Percentiles rank a stretch among this genome's conserved stretches.
Conservation (phyloP, 345 rosid species). For the Eucalyptus polyanthemos region DNA sequence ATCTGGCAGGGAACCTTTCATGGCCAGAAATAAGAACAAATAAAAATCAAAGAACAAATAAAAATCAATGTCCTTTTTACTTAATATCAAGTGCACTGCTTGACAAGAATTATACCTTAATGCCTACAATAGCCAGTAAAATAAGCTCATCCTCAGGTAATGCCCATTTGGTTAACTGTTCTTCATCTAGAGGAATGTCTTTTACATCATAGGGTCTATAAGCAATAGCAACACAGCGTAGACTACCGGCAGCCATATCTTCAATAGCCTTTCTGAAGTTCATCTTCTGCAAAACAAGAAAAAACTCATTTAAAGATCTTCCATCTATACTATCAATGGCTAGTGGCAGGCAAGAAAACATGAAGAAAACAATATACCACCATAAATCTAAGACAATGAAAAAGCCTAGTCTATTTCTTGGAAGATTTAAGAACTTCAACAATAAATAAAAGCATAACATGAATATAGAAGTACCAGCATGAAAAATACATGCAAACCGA, state of each 20-base stretch:
- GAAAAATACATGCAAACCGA: neutral
- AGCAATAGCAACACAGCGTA: constrained; percentile 94
- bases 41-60: neutral
- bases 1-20: neutral
- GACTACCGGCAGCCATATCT: constrained; percentile 78
- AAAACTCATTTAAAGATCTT: neutral
- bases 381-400: neutral
- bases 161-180: constrained; percentile 49
- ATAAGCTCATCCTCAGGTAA: constrained; percentile 87
- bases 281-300: constrained; percentile 26
- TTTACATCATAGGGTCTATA: constrained; percentile 50
- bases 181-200: constrained; percentile 63
- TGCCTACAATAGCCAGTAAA: constrained; percentile 80
- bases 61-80: neutral
- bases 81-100: neutral
- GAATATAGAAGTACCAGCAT: neutral
- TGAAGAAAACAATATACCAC: neutral
- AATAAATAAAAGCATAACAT: neutral
- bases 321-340: neutral
- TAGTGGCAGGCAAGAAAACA: neutral
- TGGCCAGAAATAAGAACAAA: neutral
- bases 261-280: constrained; percentile 45
- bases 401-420: neutral
- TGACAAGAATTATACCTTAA: constrained; percentile 37
- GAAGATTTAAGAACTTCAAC: neutral